Evolutionary conservation across 306 rosid genomes (phyloP).

Genomic region (Astragalus glycyphyllos): DNA sequence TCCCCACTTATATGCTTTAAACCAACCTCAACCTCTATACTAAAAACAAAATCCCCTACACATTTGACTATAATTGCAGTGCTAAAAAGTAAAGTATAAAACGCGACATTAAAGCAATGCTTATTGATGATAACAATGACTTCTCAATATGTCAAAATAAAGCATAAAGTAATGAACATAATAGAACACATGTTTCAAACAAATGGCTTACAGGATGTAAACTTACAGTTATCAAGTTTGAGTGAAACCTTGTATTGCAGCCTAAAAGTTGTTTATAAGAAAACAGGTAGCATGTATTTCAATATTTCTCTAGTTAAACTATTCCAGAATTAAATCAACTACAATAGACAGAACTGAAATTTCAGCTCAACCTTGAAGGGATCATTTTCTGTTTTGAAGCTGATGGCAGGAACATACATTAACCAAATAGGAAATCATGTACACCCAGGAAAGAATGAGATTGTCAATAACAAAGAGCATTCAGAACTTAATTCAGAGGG

Average conservation of each 20-base stretch:
- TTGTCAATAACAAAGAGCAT: background rate
- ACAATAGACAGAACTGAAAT: constrained; percentile 9
- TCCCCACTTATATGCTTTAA: too few species aligned
- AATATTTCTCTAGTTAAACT: constrained; percentile 17
- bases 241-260: constrained; percentile 92
- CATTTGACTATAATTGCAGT: too few species aligned
- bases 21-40: too few species aligned
- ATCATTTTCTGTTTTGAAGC: constrained; percentile 90
- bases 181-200: too few species aligned
- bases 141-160: too few species aligned
- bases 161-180: too few species aligned
- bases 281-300: background rate
- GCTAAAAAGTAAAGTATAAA: too few species aligned
- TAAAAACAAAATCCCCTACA: too few species aligned
- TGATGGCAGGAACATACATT: constrained; percentile 92
- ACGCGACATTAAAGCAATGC: too few species aligned
- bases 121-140: too few species aligned
- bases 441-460: constrained; percentile 35
- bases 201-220: too few species aligned
- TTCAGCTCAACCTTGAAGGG: constrained; percentile 78
- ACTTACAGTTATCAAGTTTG: constrained; percentile 30
- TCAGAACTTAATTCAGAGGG: background rate
- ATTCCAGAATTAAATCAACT: background rate
- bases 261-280: constrained; percentile 47
- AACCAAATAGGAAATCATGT: constrained; percentile 99